Evolutionary conservation across 2,329 filamentous ascomycete species (phyloP), one percentile per base, ranked within the genome.

Genomic region (Fusarium transvaalense): DNA sequence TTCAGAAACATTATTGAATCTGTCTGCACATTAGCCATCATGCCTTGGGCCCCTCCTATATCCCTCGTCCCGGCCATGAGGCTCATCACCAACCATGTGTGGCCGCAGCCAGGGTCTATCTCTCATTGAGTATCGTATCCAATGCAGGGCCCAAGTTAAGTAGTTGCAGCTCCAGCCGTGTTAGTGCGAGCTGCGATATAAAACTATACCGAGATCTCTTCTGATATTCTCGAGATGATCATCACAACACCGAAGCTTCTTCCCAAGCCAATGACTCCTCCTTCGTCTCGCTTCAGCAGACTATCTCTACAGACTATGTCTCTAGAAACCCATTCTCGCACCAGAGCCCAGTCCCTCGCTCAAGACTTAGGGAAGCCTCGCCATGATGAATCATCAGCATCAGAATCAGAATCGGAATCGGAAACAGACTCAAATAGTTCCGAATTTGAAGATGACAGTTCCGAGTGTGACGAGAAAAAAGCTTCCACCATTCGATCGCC

Each of bases 401-500:
- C 68, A 5, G 76, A 77, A 13, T 59, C 67, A 1, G 77, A 77
- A 38, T 68, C 68, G 5, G 76, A 77, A 13, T 59, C 67, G 1
- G 77, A 77, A 27, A 39, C 57, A 27, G 69, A 61, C n/a, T 73
- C 70, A 67, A 63, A 61, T 15, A 46, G 45, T 21, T 67, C 62
- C 25, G 58, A 53, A 14, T 60, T 46, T 50, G 57, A 71, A 38
- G 75, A 74, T 8, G 72, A 75, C 6, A 72, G 66, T 43, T 80
- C 78, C 14, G 78, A 78, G 15, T 67, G 72, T 25, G 78, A 80
- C 37, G 75, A 80, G 9, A 74, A 79, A 10, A 53, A 66, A 23
- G 53, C 76, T 17, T 37, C 69, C 27, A 55, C 78, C 17, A 69
- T 83, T 32, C 75, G 73, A 13, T 83, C 81, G 7, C 80, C 82